Evolutionary conservation across 306 rosid species (phyloP), one percentile per base, ranked within the genome.

Genomic region (Castanea mollissima): DNA sequence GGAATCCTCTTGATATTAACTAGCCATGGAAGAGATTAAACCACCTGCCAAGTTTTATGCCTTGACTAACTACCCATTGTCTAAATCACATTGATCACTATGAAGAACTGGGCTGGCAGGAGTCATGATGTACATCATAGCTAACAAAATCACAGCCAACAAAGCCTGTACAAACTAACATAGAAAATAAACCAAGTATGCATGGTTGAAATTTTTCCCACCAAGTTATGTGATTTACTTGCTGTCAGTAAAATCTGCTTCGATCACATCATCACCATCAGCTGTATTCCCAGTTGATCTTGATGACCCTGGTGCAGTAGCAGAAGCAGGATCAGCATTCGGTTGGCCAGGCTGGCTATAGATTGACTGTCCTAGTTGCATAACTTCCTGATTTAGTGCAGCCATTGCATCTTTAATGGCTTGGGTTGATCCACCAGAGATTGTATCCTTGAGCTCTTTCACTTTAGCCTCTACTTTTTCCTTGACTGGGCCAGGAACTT

Each of bases 381-480:
- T 89, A 25, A 94, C 97, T 84, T 94, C 97, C 84, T 94, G 99
- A 59, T 94, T 94, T 15, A 94, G 97, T 79, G 94, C 92, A 74
- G 95, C 89, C 87, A 92, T 92, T 75, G 97, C 90, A 71, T 94
- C 97, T 76, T 92, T 94, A 4, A 94, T 90, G 49, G 73, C 80
- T 69, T 90, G 95, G 73, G 95, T 90, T 1, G 94, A 86, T 63
- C 88, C 95, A 32, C 91, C 97, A 0, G 92, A 82, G 54, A 94
- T 87, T 11, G 97, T 90, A 0, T 94, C 97, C 85, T 87, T 94
- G 68, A 92, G 91, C 82, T 94, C 97, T 31, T 89, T 92, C 2
- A 92, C 83, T 80, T 92, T 92, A 0, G 91, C 92, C 81, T 92
- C 99, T 11, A 92, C 97, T 92, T 94, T 94, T 80, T 89, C 97